Base-by-base conservation (phyloP, 768 basidiomycete species). In the Pleurotus salmoneostramineus region DNA sequence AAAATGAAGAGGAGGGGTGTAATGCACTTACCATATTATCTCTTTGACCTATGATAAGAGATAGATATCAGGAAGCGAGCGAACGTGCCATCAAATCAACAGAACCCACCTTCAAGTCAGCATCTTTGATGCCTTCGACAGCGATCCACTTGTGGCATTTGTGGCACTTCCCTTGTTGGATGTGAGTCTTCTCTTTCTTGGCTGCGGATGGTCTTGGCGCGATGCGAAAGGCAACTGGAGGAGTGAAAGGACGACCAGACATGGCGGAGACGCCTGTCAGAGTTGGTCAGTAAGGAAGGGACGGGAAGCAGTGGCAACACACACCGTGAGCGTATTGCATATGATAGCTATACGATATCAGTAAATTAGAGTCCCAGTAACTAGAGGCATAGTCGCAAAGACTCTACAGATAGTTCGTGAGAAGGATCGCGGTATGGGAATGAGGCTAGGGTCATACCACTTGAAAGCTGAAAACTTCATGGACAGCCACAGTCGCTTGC, bases 401-500 rank as follows among this genome's bases (percentile, higher is more conserved):
- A 17, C 17, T 27, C 21, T 35, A 44, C 0, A n/a, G 40, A 43
- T 42, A 27, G 47, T 3, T 27, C 21, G 21, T 27, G 36, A 56
- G 37, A 36, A 11, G n/a, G 10, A 33, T 11, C 17, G 6, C 27
- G 3, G 49, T 43, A 31, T 8, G 5, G 4, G 3, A 1, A 5
- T 15, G 8, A 52, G 15, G 27, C 33, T 10, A 5, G 31, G 43
- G 15, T 32, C 81, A 12, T 58, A 86, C 88, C 74, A 91, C 89
- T 92, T 91, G 75, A 84, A 91, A 15, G 90, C 90, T 11, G 86
- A 88, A 65, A 88, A 85, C 63, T 91, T 91, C 82, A 84, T 91
- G 2, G 84, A 81, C 35, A 91, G 69, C 91, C 91, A 93, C 31
- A 87, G 60, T 40, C 78, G 76, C 63, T 81, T 83, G 2, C 81